phyloP scores from a whole-genome alignment of 139 green algal species.

The Coelastrella sp. region DNA sequence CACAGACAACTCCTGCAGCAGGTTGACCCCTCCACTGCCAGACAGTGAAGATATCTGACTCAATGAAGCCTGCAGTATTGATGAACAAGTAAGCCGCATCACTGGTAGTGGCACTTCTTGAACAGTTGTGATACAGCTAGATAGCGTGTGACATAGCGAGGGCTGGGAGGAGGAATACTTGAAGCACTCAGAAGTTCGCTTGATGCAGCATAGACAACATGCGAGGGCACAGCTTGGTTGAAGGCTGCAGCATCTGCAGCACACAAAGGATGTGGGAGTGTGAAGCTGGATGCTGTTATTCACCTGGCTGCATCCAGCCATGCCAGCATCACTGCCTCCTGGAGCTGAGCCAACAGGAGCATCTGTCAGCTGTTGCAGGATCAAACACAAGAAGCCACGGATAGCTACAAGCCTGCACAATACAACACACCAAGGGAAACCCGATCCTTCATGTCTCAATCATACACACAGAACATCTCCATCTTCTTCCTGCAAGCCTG shows the following conservation, averaged over 20 bases:
- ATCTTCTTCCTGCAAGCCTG: too few relatives aligned
- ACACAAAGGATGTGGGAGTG: background rate
- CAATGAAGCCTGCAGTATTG: conserved; percentile 46
- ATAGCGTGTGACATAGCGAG: too few relatives aligned
- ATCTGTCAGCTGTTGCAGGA: conserved; percentile 54
- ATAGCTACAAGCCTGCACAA: conserved; percentile 58
- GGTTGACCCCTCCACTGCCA: conserved; percentile 48
- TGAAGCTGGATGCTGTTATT: background rate
- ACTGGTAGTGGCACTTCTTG: too few relatives aligned
- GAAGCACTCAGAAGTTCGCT: too few relatives aligned
- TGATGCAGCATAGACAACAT: too few relatives aligned
- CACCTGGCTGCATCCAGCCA: conserved; percentile 56
- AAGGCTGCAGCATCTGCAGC: background rate
- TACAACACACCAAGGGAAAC: too few relatives aligned
- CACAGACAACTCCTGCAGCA: conserved; percentile 56
- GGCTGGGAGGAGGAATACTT: too few relatives aligned
- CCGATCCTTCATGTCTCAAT: too few relatives aligned
- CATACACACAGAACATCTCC: too few relatives aligned
- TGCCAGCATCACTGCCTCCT: background rate
- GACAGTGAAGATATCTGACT: conserved; percentile 60
- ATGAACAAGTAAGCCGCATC: background rate
- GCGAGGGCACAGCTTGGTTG: background rate
- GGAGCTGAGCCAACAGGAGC: background rate
- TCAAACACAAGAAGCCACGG: conserved; percentile 58
- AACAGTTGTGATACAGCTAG: too few relatives aligned